Evolutionary conservation across 176 grass and related monocot genomes (phyloP).

Genomic region (Avena atlantica): DNA sequence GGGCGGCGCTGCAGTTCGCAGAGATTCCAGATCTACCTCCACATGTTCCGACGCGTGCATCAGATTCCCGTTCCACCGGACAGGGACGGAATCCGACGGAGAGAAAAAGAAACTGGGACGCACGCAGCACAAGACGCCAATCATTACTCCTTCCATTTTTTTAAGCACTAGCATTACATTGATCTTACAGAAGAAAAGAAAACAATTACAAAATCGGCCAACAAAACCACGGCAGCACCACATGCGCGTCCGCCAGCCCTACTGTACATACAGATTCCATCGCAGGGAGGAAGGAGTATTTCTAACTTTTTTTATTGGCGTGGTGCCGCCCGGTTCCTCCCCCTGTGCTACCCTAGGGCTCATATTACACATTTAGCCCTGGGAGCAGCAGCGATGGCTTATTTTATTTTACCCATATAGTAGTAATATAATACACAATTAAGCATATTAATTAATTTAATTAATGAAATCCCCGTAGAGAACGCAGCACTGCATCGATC

Average conservation of each 20-base stretch:
- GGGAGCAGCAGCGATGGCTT: constrained; percentile 26
- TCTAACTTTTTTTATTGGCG: constrained; percentile 15
- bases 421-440: constrained; percentile 34
- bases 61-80: constrained; percentile 1
- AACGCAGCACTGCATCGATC: constrained; percentile 12
- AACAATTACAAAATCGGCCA: background rate
- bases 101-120: background rate
- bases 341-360: constrained; percentile 27
- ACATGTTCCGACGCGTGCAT: constrained; percentile 7
- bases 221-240: constrained; percentile 1
- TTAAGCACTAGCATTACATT: background rate
- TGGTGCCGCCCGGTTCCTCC: constrained; percentile 16
- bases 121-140: constrained; percentile 9
- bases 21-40: constrained; percentile 24
- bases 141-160: constrained; percentile 22
- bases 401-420: constrained; percentile 37
- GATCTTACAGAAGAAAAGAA: constrained; percentile 22
- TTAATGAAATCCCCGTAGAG: background rate
- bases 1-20: background rate
- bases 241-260: background rate
- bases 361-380: constrained; percentile 40
- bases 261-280: constrained; percentile 29
- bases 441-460: constrained; percentile 41
- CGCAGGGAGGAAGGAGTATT: background rate
- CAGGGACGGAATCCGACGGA: constrained; percentile 5